A percentile compares a stretch with the other conserved stretches of the same genome.
These are phyloP conservation scores for Rhodotorula kratochvilovae DNA, from an alignment of 768 basidiomycete genomes.

Conservation along the genomic window DNA sequence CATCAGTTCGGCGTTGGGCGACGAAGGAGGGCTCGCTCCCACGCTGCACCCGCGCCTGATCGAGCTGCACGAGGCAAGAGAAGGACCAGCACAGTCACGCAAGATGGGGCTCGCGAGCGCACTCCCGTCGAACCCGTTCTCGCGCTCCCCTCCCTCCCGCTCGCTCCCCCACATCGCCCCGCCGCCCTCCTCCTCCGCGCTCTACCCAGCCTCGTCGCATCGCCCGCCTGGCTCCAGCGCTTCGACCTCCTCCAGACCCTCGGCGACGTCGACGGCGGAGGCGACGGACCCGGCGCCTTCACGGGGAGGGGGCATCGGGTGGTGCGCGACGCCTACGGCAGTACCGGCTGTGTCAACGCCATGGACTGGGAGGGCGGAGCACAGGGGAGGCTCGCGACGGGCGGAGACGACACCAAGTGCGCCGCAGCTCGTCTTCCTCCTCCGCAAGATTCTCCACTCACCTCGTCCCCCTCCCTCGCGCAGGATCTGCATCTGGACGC, in stretches of 20 bases:
- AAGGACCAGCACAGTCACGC: too few relatives aligned
- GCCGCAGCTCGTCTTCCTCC: not conserved
- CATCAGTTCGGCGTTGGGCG: too few relatives aligned
- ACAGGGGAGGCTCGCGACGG: constrained; percentile 13
- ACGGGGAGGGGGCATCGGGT: constrained; percentile 11
- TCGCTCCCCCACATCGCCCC: constrained; percentile 1
- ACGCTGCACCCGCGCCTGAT: too few relatives aligned
- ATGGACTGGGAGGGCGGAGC: constrained; percentile 21
- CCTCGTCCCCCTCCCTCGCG: too few relatives aligned
- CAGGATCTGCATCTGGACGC: constrained; percentile 36
- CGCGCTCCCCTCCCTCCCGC: not conserved
- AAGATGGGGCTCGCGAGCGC: not conserved
- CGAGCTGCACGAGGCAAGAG: too few relatives aligned
- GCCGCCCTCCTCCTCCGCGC: too few relatives aligned
- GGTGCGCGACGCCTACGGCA: constrained; percentile 5
- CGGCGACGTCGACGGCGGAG: not conserved
- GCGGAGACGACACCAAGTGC: constrained; percentile 37
- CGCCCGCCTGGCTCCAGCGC: constrained; percentile 1
- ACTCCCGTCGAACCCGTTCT: constrained; percentile 4
- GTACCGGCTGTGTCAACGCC: constrained; percentile 29
- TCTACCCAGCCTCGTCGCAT: constrained; percentile 4
- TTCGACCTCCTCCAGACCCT: constrained; percentile 4
- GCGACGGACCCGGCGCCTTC: not conserved
- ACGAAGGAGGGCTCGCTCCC: too few relatives aligned
- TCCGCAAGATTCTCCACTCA: not conserved